Conservation (phyloP, 306 rosid species). For the Hylodesmum podocarpum region DNA sequence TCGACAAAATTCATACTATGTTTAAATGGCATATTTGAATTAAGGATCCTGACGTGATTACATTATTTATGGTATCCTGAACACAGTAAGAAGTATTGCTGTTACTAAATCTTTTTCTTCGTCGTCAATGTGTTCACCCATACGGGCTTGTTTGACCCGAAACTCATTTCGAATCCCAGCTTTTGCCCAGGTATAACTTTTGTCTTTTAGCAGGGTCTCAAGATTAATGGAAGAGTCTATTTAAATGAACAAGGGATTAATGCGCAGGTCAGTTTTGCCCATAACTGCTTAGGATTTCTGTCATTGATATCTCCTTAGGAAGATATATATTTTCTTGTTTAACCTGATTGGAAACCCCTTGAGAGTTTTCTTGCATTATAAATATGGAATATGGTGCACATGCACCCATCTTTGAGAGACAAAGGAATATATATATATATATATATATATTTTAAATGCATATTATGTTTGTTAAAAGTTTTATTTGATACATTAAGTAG, state of each 20-base stretch:
- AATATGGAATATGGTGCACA: neutral
- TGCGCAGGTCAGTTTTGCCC: conserved; percentile 70
- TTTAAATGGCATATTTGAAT: conserved; percentile 2
- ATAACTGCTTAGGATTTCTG: neutral
- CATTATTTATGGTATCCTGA: neutral
- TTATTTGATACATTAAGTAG: too few relatives aligned
- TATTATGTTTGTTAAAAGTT: too few relatives aligned
- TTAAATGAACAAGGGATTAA: conserved; percentile 87
- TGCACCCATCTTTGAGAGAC: neutral
- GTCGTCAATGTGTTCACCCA: neutral
- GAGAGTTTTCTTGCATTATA: neutral
- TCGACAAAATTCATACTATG: neutral
- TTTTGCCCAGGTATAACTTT: conserved; percentile 23
- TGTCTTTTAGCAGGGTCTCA: conserved; percentile 52
- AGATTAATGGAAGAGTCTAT: conserved; percentile 78
- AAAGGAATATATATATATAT: too few relatives aligned
- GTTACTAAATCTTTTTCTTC: neutral
- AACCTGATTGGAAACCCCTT: neutral
- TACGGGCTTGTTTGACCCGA: neutral
- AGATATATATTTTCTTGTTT: conserved; percentile 4
- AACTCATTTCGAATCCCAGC: conserved; percentile 6
- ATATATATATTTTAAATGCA: too few relatives aligned
- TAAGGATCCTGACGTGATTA: too few relatives aligned
- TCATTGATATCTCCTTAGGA: neutral
- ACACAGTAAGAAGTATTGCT: neutral